Conservation (phyloP, 768 basidiomycete species). For the Agrocybe praecox region DNA sequence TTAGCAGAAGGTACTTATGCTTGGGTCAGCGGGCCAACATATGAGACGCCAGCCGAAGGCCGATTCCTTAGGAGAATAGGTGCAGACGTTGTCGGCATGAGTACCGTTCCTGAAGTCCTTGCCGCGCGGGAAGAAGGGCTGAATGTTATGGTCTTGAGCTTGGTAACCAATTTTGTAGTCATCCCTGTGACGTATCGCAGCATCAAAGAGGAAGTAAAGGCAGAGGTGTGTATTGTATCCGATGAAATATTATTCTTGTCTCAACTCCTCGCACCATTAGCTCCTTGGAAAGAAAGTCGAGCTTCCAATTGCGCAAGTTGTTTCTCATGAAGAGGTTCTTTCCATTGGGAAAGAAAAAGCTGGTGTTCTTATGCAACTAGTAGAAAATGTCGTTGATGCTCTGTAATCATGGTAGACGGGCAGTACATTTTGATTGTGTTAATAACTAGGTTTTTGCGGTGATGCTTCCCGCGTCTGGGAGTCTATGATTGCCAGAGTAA, state of each 20-base stretch:
- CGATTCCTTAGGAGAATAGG: slow-evolving; percentile 73
- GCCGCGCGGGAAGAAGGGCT: slow-evolving; percentile 77
- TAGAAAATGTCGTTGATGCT: slow-evolving; percentile 59
- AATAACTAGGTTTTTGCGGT: no score
- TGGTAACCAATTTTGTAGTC: slow-evolving; percentile 87
- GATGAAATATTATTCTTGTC: background rate
- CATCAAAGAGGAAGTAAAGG: slow-evolving; percentile 73
- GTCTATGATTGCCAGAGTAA: no score
- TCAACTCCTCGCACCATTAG: slow-evolving; percentile 31
- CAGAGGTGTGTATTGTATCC: slow-evolving; percentile 55
- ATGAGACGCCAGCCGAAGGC: slow-evolving; percentile 89
- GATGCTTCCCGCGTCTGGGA: no score
- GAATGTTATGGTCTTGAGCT: slow-evolving; percentile 76
- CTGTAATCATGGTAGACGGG: slow-evolving; percentile 6
- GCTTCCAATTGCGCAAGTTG: slow-evolving; percentile 42
- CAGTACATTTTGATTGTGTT: no score
- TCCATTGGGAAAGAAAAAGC: slow-evolving; percentile 65
- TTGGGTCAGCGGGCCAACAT: slow-evolving; percentile 90
- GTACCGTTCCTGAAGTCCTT: slow-evolving; percentile 88
- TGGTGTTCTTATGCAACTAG: slow-evolving; percentile 70
- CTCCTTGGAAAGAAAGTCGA: slow-evolving; percentile 59
- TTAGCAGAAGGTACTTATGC: slow-evolving; percentile 86
- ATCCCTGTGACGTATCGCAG: slow-evolving; percentile 67
- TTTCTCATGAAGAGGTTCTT: slow-evolving; percentile 84
- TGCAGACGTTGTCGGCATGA: slow-evolving; percentile 94